phyloP scores from a whole-genome alignment of 129 eudicot genomes.

The Pittosporum tobira region DNA sequence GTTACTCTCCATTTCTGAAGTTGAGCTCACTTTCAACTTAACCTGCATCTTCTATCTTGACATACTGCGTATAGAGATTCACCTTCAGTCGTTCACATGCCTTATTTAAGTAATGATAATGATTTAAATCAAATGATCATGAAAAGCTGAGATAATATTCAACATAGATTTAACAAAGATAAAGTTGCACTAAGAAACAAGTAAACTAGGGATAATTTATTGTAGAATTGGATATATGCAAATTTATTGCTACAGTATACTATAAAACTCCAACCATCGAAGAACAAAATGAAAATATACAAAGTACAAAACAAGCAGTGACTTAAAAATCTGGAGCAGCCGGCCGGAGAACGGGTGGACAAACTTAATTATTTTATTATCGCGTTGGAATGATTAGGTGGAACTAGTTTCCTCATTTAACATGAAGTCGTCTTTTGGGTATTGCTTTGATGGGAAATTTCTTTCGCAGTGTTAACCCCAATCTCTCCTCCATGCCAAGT shows the following conservation, averaged over 20 bases:
- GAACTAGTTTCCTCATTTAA: background rate
- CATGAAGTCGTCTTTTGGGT: background rate
- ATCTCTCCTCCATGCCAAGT: background rate
- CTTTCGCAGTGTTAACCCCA: background rate
- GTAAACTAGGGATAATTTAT: no score
- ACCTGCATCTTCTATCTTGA: no score
- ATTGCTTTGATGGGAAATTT: background rate
- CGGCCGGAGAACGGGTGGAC: background rate
- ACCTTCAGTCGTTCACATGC: no score
- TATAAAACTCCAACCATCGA: no score
- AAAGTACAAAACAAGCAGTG: background rate
- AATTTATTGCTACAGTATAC: no score
- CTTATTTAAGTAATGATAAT: no score
- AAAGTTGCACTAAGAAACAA: no score
- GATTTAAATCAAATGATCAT: no score
- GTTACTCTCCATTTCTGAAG: background rate
- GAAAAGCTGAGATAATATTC: no score
- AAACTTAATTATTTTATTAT: background rate
- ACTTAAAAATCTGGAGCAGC: background rate
- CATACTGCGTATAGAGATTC: no score
- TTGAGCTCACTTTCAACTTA: background rate
- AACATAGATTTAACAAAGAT: no score
- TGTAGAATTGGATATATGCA: no score
- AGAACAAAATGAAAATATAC: background rate
- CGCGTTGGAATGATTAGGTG: background rate